Evolutionary conservation across 495 filamentous ascomycete genomes (phyloP).

Genomic region (Xylaria cubensis): DNA sequence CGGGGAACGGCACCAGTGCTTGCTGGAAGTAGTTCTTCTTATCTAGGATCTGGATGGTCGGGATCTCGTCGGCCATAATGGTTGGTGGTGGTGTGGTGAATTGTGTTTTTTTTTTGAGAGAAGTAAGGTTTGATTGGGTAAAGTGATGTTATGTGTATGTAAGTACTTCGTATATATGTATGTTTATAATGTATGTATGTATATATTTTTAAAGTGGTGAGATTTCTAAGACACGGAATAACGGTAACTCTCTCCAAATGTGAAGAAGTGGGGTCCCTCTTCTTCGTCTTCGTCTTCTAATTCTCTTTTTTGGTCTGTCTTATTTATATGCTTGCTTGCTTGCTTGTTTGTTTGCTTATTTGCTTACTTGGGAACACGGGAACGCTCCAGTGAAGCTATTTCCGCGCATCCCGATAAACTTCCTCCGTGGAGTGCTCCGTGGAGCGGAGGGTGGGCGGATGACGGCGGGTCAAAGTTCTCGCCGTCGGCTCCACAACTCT

Average conservation of each 20-base stretch:
- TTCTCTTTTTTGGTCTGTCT: too few relatives aligned
- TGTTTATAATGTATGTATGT: too few relatives aligned
- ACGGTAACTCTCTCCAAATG: too few relatives aligned
- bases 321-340: too few relatives aligned
- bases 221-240: too few relatives aligned
- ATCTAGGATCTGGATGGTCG: slow-evolving; percentile 44
- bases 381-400: not conserved
- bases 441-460: not conserved
- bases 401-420: not conserved
- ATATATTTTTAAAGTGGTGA: too few relatives aligned
- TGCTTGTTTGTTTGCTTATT: too few relatives aligned
- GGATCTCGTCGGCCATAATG: slow-evolving; percentile 25
- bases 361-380: not conserved
- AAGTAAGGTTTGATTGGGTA: not conserved
- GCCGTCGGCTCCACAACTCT: not conserved
- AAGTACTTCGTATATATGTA: too few relatives aligned
- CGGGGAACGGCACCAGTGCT: slow-evolving; percentile 38
- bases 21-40: slow-evolving; percentile 48
- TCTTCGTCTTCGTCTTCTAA: too few relatives aligned
- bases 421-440: not conserved
- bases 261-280: too few relatives aligned
- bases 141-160: not conserved
- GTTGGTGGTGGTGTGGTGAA: not conserved
- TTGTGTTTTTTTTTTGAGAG: too few relatives aligned
- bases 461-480: not conserved